Base-by-base conservation (phyloP, 805 yeast genomes). In the Candida tammaniensis region DNA sequence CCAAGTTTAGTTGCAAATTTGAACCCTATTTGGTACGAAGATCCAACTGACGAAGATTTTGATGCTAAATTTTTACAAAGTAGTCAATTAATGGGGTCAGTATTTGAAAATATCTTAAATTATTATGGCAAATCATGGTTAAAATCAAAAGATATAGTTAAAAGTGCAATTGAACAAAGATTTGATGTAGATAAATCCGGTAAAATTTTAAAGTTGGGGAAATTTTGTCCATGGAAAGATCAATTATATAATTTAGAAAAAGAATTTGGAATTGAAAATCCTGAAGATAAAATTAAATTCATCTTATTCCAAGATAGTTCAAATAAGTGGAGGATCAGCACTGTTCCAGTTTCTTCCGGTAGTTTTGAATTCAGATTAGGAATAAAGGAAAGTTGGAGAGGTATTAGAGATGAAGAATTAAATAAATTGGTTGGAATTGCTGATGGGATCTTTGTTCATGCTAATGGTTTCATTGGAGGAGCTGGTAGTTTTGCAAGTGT, bases 401-500 rank as follows among this genome's bases (percentile, higher is more conserved):
- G 98, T n/a, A 65, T 89, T 30, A 79, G 98, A 56, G 98, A 93
- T 55, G 91, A 85, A 19, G 84, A 70, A 24, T 72, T 93, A 47
- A 76, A 84, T 46, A 68, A 78, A 45, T 64, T 73, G 46, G 68
- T 87, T 22, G 96, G 95, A n/a, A 76, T 93, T 36, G 79, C 76
- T 20, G 96, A 86, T 7, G 86, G 96, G 55, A 78, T 89, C 14
- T 93, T 93, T 54, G 79, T 93, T 38, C 98, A 93, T 51, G 96
- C 98, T 27, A 86, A 95, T 26, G 98, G 98, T 0, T 93, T 93
- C 62, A 93, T 93, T 52, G 98, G 98, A 28, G 98, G 98, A 35
- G 86, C 91, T 37, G 71, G 79, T 52, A 74, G 94, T 16, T 66
- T 71, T 43, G 96, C 87, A 33, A 83, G 85, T 20, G 97, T 82